Base-by-base conservation (phyloP, 768 basidiomycete genomes). In the Mycena vulgaris region DNA sequence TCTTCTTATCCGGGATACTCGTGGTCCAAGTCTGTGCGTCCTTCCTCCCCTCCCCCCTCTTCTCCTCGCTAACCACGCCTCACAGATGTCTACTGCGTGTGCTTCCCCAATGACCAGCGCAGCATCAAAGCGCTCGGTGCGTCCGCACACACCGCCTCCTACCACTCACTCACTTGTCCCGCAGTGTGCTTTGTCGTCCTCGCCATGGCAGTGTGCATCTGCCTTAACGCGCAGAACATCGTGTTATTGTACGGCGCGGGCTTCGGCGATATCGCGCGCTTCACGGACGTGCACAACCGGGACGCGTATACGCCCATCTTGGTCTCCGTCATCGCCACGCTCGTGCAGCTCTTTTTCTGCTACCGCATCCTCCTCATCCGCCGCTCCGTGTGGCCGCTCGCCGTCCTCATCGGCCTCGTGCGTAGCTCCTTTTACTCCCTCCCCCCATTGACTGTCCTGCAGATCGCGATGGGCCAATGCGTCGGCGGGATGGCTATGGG, bases 301-400 rank as follows among this genome's bases (percentile, higher is more conserved):
- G 25, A 13, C 19, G 48, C 48, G 35, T 69, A 69, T 56, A 40
- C 55, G 2, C 62, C 68, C 2, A 28, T 64, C 47, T 31, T 64
- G 55, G 68, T 62, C 68, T 48, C 62, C 0, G 2, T 69, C 37
- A 53, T 69, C n/a, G 68, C 56, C 8, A 51, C 28, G 61, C 33
- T 64, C 25, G 68, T 59, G n/a, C 68, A 69, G 17, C 45, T 63
- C 10, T 69, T 69, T 28, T 69, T 64, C 49, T 58, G 33, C 55
- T 59, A 33, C 37, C 61, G 68, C 30, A 69, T 69, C 35, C 1
- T 51, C 56, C n/a, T 51, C 56, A 58, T 69, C 11, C 23, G 28
- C 28, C 62, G 56, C 28, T 6, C 47, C 3, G 56, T 40, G 35
- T 69, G 68, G 68, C 57, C 55, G 25, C 39, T 64, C 23, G 51